phyloP scores from a whole-genome alignment of 352 stramenopile species.

The Achlya hypogyna region DNA sequence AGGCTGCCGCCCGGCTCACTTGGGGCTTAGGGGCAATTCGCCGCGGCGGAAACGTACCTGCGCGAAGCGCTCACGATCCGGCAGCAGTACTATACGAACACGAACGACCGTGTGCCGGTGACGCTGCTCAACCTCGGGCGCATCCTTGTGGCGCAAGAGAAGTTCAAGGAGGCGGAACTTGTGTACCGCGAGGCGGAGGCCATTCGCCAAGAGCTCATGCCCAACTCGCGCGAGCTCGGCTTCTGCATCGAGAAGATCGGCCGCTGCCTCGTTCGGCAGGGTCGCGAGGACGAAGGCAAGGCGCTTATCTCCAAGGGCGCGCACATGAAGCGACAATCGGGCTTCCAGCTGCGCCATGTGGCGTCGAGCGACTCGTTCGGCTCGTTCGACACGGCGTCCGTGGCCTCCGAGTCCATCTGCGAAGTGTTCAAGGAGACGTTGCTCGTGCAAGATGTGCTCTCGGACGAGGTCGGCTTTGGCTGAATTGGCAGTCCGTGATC shows the following conservation, averaged over 20 bases:
- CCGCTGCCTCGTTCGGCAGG: slow-evolving; percentile 51
- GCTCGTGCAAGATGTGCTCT: background rate
- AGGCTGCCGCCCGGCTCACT: background rate
- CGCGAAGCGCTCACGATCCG: slow-evolving; percentile 71
- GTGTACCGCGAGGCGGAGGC: slow-evolving; percentile 59
- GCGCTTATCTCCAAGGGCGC: slow-evolving; percentile 10
- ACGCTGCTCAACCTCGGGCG: slow-evolving; percentile 73
- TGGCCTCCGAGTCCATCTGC: background rate
- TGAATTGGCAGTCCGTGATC: background rate
- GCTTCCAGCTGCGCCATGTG: background rate
- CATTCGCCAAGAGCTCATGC: slow-evolving; percentile 65
- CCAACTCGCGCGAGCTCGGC: slow-evolving; percentile 61
- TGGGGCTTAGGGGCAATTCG: slow-evolving; percentile 1
- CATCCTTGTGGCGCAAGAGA: slow-evolving; percentile 70
- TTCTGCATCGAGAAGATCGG: slow-evolving; percentile 80
- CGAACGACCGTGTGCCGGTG: slow-evolving; percentile 51
- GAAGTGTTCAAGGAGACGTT: slow-evolving; percentile 3
- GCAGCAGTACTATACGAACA: slow-evolving; percentile 66
- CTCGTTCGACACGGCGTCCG: background rate
- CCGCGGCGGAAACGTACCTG: slow-evolving; percentile 47
- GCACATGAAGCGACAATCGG: slow-evolving; percentile 12
- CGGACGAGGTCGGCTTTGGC: background rate
- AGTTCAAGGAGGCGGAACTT: slow-evolving; percentile 54
- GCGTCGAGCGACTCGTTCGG: slow-evolving; percentile 3
- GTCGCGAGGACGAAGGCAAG: slow-evolving; percentile 52